A percentile compares a stretch with the other conserved stretches of the same genome.
Evolutionary conservation across 345 rosid species (phyloP).

Genomic region (Hirschfeldia incana): DNA sequence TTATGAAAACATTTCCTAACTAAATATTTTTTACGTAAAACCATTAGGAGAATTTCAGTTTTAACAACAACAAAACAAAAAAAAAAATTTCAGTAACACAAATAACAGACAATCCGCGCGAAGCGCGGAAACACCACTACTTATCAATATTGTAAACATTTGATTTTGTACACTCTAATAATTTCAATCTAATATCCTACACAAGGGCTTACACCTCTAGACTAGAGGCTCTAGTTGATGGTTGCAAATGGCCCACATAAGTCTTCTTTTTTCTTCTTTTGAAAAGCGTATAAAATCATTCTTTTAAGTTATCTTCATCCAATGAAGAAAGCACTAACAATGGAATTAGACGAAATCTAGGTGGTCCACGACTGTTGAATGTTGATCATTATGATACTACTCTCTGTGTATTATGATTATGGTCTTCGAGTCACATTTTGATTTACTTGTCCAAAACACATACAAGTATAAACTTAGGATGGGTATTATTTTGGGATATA

Average conservation of each 20-base stretch:
- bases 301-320: slow-evolving; percentile 22
- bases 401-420: background rate
- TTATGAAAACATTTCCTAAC: too few relatives aligned
- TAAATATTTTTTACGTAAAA: too few relatives aligned
- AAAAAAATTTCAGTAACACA: too few relatives aligned
- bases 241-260: slow-evolving; percentile 25
- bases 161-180: background rate
- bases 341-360: slow-evolving; percentile 4
- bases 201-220: background rate
- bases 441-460: background rate
- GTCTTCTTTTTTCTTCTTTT: background rate
- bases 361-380: background rate
- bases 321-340: slow-evolving; percentile 30
- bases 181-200: background rate
- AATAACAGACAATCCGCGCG: too few relatives aligned
- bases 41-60: too few relatives aligned
- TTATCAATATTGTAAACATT: background rate
- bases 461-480: background rate
- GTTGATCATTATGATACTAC: background rate
- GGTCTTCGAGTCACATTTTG: background rate
- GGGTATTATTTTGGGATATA: background rate
- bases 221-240: background rate
- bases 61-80: too few relatives aligned
- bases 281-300: background rate
- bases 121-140: too few relatives aligned